Base-by-base conservation (phyloP, 1,139 yeast species). In the Geotrichum siamense region DNA sequence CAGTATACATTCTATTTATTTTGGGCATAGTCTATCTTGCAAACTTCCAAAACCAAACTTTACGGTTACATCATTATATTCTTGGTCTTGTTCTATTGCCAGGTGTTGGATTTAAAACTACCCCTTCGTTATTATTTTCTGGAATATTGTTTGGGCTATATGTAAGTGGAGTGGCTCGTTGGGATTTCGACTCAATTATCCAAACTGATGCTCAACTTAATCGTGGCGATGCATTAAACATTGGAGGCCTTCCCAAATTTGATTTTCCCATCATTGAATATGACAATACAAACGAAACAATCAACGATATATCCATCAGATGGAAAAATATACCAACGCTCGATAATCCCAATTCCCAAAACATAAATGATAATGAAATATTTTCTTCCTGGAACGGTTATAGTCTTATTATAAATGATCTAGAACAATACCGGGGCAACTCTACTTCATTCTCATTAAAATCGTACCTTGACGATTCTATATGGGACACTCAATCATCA, bases 121-220 rank as follows among this genome's bases (percentile, higher is more conserved):
- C 95, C 0, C 70, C 81, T 49, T 87, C 94, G 1, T 57, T 75
- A 37, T 68, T 82, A 43, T 82, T 86, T 58, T 96, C 87, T 59
- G 97, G 97, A 1, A 72, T 91, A 1, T 66, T 91, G 21, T 61
- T 85, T 1, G 98, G 97, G 0, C 67, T 89, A 30, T 74, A 83
- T 45, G 70, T 87, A 6, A 82, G 91, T 19, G 98, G 98, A 0
- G 78, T 86, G 1, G 79, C 94, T 0, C 70, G 94, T 48, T 89
- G 98, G 98, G 96, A 93, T 43, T 79, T 82, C 56, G 97, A 94
- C 2, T 79, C 95, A 19, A 79, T 89, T 48, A 78, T 83, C 1
- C 96, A 89, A 58, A 86, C 96, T 0, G 74, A 74, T 38, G 66
- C 71, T 10, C 74, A 86, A 12, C 63, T 87, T 39, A 64, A 78